Evolutionary conservation across 179 eudicot genomes (phyloP), one percentile per base, ranked within the genome.

Genomic region (Beta corolliflora): DNA sequence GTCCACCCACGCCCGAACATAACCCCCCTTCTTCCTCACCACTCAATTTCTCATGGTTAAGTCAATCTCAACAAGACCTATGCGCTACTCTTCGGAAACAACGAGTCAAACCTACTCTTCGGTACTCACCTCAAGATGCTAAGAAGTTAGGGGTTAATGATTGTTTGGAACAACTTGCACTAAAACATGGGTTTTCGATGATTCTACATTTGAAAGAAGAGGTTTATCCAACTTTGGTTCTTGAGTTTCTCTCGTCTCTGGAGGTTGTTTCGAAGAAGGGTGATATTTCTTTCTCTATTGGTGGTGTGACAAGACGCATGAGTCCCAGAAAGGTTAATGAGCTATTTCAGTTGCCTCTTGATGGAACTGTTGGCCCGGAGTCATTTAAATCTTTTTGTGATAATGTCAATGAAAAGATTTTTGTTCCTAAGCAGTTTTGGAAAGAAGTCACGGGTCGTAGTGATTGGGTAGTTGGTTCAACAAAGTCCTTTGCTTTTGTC

Each of bases 11-110:
- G 19, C 65, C 65, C 65, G 65, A 60, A 60, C 65, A 4, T 5
- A 60, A 23, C 23, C 65, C 21, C 65, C 65, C 65, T 60, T 60
- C 65, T 60, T 19, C 65, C 23, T 60, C 65, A 19, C 65, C 5
- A 60, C 65, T 60, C 23, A 60, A 60, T 16, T 60, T 60, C 65
- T 60, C 65, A 60, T 60, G 65, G 65, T 60, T 60, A 60, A 60
- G 65, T 16, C 5, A 60, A 60, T 60, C 21, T 19, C 23, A 60
- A 19, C 65, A 60, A 60, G 65, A 16, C 65, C 23, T 60, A 3
- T 60, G 65, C 23, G 23, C 23, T 23, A 16, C 9, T 60, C 65
- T 60, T 60, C 65, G 14, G 14, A 18, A 60, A 19, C 65, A 19
- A 16, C 14, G 65, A 8, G 23, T 25, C 29, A 25, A 25, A 25